Evolutionary conservation across 2,329 filamentous ascomycete species (phyloP), one percentile per base, ranked within the genome.

Genomic region (Cladorrhinum sp.): DNA sequence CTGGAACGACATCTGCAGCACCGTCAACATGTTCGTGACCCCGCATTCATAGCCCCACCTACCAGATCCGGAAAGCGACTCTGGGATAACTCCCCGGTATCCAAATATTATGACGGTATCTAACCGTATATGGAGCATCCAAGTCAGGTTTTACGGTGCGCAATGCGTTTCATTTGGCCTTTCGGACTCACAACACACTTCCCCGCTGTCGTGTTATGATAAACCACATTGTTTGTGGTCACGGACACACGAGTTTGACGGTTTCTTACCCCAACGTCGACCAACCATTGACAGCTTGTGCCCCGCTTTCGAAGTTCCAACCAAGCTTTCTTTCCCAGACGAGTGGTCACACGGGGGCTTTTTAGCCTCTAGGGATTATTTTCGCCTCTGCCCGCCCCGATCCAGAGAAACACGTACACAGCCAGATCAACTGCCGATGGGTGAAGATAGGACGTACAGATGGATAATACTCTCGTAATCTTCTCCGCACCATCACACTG

Each of bases 381-480:
- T 7, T n/a, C 5, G 7, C 29, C 13, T 9, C 13, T 22, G 2
- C 6, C 45, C 22, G 18, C 9, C 13, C 53, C 41, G 38, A 12
- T 8, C 12, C 8, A 36, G 32, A 41, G 16, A 13, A 41, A n/a
- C 36, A 41, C 36, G 6, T 32, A 16, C 8, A 27, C n/a, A 23
- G 5, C 49, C 45, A 65, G 27, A 67, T 59, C 64, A 67, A 67
- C 62, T 66, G 65, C 65, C 65, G 65, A 67, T 24, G 38, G 9
- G 18, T 9, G 6, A 50, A 27, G 27, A 50, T 36, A 20, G 27
- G 16, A 23, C 25, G 50, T 50, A 24, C 25, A 45, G 27, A 50
- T 41, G 16, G 20, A 20, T 56, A 50, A 59, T 32, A 29, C 41
- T 57, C 58, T 61, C 60, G 57, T 55, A 62, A 61, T 56, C 55